Conservation (phyloP, 2,329 filamentous ascomycete genomes). For the Leptographium radiaticola region DNA sequence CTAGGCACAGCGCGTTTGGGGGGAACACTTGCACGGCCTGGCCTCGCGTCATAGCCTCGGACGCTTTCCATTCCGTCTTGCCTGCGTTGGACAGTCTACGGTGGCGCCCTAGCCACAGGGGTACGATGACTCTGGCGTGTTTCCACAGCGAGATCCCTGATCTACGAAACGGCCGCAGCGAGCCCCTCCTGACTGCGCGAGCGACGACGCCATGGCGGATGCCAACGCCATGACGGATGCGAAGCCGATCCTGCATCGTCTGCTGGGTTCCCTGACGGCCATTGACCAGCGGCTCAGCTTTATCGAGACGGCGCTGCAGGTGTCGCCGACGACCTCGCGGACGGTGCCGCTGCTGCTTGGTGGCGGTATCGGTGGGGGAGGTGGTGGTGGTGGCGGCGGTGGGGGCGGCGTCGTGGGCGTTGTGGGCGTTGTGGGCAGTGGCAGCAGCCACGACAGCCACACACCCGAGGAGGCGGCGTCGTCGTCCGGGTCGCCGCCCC, state of each 20-base stretch:
- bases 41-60: not conserved
- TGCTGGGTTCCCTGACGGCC: conserved; percentile 17
- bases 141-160: not conserved
- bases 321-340: conserved; percentile 3
- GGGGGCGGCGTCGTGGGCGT: not conserved
- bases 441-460: too few relatives aligned
- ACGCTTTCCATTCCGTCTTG: not conserved
- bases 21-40: not conserved
- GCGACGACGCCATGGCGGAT: not conserved
- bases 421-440: too few relatives aligned
- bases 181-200: not conserved
- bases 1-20: not conserved
- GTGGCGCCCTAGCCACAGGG: not conserved
- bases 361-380: not conserved
- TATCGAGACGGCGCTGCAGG: conserved; percentile 15
- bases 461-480: too few relatives aligned
- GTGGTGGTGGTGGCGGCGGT: not conserved
- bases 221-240: conserved; percentile 6
- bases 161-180: not conserved
- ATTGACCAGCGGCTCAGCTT: conserved; percentile 19
- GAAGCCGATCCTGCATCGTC: conserved; percentile 7
- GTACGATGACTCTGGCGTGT: not conserved
- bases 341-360: not conserved
- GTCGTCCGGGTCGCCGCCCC: too few relatives aligned
- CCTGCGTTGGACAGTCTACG: not conserved